Conservation (phyloP, 2,329 filamentous ascomycete species). For the Paradendryphiella salina region DNA sequence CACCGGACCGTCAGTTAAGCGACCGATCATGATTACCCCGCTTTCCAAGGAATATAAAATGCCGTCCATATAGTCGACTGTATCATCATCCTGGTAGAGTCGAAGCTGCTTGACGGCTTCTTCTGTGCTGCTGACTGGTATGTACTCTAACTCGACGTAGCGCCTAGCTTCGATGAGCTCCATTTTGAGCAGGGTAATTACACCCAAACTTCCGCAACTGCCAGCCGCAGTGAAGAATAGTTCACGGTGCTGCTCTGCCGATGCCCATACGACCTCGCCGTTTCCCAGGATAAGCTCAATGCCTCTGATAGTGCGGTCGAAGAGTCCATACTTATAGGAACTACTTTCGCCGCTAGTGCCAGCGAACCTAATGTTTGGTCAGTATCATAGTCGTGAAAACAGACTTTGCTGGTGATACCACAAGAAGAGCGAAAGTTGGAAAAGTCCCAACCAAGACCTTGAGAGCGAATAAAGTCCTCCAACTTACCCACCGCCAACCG, state of each 20-base stretch:
- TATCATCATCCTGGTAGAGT: slow-evolving; percentile 47
- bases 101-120: slow-evolving; percentile 56
- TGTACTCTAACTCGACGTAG: slow-evolving; percentile 66
- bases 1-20: slow-evolving; percentile 56
- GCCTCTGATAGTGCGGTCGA: slow-evolving; percentile 64
- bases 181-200: slow-evolving; percentile 64
- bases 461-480: not conserved
- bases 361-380: slow-evolving; percentile 52
- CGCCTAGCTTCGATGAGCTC: slow-evolving; percentile 58
- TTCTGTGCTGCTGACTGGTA: slow-evolving; percentile 56
- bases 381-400: not conserved
- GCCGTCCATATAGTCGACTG: slow-evolving; percentile 69
- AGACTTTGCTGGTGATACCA: not conserved
- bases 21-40: slow-evolving; percentile 65
- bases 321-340: slow-evolving; percentile 68
- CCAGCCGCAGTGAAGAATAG: slow-evolving; percentile 64
- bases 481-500: slow-evolving; percentile 61
- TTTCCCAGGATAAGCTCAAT: slow-evolving; percentile 67
- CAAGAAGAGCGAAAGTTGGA: not conserved
- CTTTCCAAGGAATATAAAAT: slow-evolving; percentile 63
- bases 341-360: slow-evolving; percentile 69
- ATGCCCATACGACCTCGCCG: slow-evolving; percentile 58
- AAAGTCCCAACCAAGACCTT: not conserved
- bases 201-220: slow-evolving; percentile 63
- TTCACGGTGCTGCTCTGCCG: slow-evolving; percentile 52